These are phyloP conservation scores for Pythium pyrilobum DNA, from an alignment of 352 stramenopile genomes.

Conservation along the genomic window DNA sequence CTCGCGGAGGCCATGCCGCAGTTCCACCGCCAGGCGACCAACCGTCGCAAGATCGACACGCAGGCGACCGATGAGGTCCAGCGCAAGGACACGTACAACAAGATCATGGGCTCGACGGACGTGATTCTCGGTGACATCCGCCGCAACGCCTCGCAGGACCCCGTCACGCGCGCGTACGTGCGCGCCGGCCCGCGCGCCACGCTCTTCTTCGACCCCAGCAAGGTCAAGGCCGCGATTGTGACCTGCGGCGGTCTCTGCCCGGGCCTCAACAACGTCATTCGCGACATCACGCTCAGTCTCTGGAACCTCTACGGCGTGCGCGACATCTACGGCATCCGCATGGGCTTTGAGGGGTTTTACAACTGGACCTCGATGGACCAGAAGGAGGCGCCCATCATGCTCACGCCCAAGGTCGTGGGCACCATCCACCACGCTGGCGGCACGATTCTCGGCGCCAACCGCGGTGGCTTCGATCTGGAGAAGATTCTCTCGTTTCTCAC, in stretches of 20 bases:
- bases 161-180: conserved; percentile 72
- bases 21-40: conserved; percentile 40
- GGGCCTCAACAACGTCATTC: conserved; percentile 98
- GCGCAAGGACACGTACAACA: conserved; percentile 82
- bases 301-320: conserved; percentile 83
- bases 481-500: conserved; percentile 95
- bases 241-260: conserved; percentile 94
- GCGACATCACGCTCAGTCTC: conserved; percentile 93
- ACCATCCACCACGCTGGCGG: conserved; percentile 89
- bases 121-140: conserved; percentile 82
- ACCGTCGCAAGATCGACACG: conserved; percentile 79
- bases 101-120: conserved; percentile 79
- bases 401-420: conserved; percentile 64
- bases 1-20: conserved; percentile 65
- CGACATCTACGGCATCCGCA: conserved; percentile 80
- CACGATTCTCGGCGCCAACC: conserved; percentile 92
- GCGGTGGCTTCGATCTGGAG: conserved; percentile 95
- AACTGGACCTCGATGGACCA: conserved; percentile 78
- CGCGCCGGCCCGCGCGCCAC: conserved; percentile 60
- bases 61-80: conserved; percentile 47
- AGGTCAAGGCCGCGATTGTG: conserved; percentile 88
- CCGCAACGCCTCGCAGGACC: conserved; percentile 56
- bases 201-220: conserved; percentile 73
- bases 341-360: conserved; percentile 79
- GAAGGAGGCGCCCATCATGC: conserved; percentile 70